Base-by-base conservation (phyloP, 1,284 basidiomycete genomes). In the Malassezia sp. region DNA sequence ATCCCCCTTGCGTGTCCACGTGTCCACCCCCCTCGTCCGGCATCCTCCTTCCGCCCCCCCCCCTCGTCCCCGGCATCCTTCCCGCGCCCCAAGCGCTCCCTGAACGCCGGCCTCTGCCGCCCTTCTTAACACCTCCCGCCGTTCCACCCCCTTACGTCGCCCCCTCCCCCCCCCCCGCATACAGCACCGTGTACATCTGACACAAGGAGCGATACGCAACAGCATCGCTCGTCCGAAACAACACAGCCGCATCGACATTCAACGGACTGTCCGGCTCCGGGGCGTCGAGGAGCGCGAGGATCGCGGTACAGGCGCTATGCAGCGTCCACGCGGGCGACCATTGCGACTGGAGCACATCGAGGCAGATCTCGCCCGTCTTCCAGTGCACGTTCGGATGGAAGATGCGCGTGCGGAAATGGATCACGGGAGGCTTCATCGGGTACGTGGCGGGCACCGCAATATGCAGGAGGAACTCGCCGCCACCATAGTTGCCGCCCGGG, bases 291-390 rank as follows among this genome's bases (percentile, higher is more conserved):
- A 71, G 49, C 4, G 63, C 60, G 6, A 70, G 36, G 0, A 71
- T 56, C 10, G 70, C 70, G 0, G 64, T 63, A 17, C 59, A 67
- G 0, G 63, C 60, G 1, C 56, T 55, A n/a, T 57, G 54, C 18
- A 71, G 42, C 5, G 59, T 60, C 70, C 70, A 71, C 0, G 70
- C 70, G 0, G 70, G 70, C 2, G 65, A 58, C 70, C 70, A 71
- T 33, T 68, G 60, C 1, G 52, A 29, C 33, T 58, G 47, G 4
- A 71, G 60, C 1, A 71, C 49, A 42, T 71, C 70, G 1, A 71
- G 48, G 29, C 70, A 71, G 41, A 71, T 69, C 37, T 71, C 70
- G 21, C 70, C 70, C 3, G 55, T 60, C 52, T 52, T 60, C 58
- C 58, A 67, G 12, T 52, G 23, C 2, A 69, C 57, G 31, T 69